Evolutionary conservation across 2,329 filamentous ascomycete species (phyloP).

Genomic region (Teratosphaeria viscida): DNA sequence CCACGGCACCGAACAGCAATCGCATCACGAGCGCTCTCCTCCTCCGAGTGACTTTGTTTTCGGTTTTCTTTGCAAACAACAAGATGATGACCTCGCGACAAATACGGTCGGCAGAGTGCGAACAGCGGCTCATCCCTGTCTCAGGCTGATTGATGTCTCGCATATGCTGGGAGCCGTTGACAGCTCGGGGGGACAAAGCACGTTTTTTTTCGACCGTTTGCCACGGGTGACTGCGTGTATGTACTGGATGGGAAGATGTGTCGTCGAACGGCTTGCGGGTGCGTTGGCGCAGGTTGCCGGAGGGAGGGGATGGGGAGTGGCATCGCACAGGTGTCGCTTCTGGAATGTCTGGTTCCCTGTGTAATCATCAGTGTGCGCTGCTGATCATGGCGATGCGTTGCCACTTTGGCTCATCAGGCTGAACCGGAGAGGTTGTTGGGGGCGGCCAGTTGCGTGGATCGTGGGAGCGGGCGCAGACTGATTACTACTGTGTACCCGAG

Average conservation of each 20-base stretch:
- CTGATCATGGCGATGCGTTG: not conserved
- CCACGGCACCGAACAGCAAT: not conserved
- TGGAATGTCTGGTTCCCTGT: not conserved
- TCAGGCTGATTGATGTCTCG: not conserved
- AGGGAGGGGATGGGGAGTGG: not conserved
- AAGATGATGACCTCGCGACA: not conserved
- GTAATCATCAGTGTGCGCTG: not conserved
- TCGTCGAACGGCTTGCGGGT: not conserved
- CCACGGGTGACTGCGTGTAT: not conserved
- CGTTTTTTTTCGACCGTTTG: not conserved
- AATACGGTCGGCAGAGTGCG: not conserved
- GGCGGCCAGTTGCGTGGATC: not conserved
- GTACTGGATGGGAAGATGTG: not conserved
- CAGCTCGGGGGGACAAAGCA: constrained; percentile 1
- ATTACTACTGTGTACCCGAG: not conserved
- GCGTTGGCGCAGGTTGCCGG: constrained; percentile 1
- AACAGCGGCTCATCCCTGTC: not conserved
- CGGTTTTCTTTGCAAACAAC: not conserved
- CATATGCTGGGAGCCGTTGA: not conserved
- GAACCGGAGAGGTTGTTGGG: too few relatives aligned
- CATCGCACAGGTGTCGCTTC: not conserved
- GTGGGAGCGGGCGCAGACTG: not conserved
- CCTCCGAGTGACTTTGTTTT: not conserved
- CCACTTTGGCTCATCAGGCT: not conserved
- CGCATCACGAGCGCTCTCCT: not conserved